Percentiles rank a stretch among this genome's conserved stretches.
These are phyloP conservation scores for Candida fluviatilis DNA, from an alignment of 805 yeast genomes.

Conservation along the genomic window DNA sequence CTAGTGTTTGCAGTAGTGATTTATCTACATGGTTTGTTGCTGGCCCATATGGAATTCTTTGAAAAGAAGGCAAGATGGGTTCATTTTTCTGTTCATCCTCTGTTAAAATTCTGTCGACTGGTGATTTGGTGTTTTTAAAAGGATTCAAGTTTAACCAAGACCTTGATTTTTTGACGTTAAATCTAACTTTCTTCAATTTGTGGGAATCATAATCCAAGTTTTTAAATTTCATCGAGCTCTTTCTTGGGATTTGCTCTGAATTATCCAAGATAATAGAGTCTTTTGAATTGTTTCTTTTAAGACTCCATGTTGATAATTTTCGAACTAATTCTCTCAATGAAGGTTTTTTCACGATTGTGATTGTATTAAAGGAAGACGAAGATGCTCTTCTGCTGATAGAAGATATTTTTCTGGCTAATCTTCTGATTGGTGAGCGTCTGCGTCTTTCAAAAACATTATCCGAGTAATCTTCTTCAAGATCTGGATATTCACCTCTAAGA, in stretches of 20 bases:
- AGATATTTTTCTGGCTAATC: not conserved
- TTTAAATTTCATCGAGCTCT: not conserved
- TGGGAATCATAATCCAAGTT: not conserved
- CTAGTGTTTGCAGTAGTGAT: no score
- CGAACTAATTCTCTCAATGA: conserved; percentile 3
- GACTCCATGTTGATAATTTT: conserved; percentile 3
- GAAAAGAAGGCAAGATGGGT: no score
- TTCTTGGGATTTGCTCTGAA: not conserved
- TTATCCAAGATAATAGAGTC: no score
- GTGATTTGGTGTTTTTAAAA: not conserved
- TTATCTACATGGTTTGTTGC: no score
- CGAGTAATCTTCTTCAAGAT: no score
- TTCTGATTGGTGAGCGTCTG: not conserved
- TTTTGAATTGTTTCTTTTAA: not conserved
- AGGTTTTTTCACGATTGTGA: not conserved
- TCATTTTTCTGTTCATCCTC: no score
- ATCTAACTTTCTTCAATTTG: not conserved
- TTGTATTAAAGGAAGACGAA: not conserved
- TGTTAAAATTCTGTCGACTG: not conserved
- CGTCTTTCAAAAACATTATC: not conserved
- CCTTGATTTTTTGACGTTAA: not conserved
- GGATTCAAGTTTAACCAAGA: not conserved
- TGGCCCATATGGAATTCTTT: no score
- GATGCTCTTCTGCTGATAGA: not conserved
- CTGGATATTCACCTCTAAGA: not conserved